Conservation (phyloP, 257 asterid species). For the Capsicum baccatum region DNA sequence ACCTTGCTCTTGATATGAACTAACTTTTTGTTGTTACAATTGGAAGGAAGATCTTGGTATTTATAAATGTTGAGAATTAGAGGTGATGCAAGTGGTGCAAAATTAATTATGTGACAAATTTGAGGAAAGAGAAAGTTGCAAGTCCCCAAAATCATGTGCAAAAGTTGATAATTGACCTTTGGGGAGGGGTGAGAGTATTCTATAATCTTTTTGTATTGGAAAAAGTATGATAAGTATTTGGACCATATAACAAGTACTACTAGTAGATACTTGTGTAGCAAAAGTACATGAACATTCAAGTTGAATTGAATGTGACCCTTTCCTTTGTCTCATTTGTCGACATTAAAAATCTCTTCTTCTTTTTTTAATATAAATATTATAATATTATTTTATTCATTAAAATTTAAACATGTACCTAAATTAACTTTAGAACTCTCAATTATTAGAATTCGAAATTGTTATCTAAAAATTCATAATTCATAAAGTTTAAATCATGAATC, state of each 20-base stretch:
- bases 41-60: background rate
- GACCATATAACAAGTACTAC: background rate
- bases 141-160: conserved; percentile 27
- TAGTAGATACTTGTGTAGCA: background rate
- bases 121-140: background rate
- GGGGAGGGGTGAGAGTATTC: background rate
- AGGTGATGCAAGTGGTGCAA: background rate
- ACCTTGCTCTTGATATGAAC: background rate
- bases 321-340: background rate
- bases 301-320: conserved; percentile 16
- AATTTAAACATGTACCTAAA: background rate
- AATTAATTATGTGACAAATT: conserved; percentile 27
- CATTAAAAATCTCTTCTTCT: background rate
- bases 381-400: background rate
- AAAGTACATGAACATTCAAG: background rate
- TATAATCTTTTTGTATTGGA: background rate
- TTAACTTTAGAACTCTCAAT: background rate
- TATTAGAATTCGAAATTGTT: background rate
- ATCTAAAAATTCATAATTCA: background rate
- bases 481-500: background rate
- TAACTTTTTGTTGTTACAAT: background rate
- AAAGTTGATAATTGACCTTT: conserved; percentile 4
- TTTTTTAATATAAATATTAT: background rate
- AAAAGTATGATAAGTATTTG: background rate
- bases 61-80: conserved; percentile 11